Conservation (phyloP, 2,329 filamentous ascomycete genomes). For the Tolypocladium pustulatum region DNA sequence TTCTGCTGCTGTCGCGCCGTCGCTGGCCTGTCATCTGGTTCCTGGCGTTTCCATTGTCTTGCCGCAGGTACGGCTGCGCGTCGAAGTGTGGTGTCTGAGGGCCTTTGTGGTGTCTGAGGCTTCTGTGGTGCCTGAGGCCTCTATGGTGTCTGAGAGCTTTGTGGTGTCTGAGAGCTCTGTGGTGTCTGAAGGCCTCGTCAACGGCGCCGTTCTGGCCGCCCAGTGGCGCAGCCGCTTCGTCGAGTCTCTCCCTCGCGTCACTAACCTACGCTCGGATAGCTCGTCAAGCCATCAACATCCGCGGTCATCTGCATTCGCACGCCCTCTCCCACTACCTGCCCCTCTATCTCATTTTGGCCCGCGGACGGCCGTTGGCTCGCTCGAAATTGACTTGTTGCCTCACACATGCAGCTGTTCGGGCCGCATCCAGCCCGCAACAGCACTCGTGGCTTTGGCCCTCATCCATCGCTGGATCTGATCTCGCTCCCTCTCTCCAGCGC, state of each 20-base stretch:
- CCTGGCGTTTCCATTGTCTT: not conserved
- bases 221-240: not conserved
- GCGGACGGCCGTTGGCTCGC: not conserved
- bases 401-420: not conserved
- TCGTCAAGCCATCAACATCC: not conserved
- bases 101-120: not conserved
- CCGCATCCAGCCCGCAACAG: not conserved
- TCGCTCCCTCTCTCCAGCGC: not conserved
- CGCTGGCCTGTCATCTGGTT: not conserved
- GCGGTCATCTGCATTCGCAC: not conserved
- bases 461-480: not conserved
- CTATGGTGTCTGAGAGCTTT: no score
- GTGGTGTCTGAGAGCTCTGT: not conserved
- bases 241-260: not conserved
- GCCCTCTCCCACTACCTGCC: not conserved
- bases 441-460: not conserved
- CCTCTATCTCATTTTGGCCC: not conserved
- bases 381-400: not conserved
- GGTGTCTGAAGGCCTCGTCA: not conserved
- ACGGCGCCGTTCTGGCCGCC: not conserved
- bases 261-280: not conserved
- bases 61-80: conserved; percentile 5
- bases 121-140: not conserved
- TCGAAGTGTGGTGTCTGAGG: conserved; percentile 2
- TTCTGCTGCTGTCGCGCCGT: not conserved